Conservation (phyloP, 73 alveolate species). For the Paramecium octaurelia region DNA sequence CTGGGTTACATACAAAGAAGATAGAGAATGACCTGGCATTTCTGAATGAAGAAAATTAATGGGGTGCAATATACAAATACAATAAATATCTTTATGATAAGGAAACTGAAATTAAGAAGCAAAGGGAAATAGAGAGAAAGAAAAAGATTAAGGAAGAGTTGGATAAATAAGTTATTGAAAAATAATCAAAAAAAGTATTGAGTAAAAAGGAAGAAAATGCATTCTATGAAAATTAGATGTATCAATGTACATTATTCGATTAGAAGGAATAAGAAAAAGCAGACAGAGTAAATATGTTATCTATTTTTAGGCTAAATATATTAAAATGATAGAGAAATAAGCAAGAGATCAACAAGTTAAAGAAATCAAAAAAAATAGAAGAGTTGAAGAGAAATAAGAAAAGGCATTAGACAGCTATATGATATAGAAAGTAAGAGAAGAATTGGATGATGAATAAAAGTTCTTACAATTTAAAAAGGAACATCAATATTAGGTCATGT, state of each 20-base stretch:
- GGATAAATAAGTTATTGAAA: conserved; percentile 49
- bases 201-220: conserved; percentile 41
- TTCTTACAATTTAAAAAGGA: conserved; percentile 49
- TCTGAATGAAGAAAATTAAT: conserved; percentile 63
- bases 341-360: conserved; percentile 54
- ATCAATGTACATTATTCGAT: conserved; percentile 43
- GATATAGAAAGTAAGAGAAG: conserved; percentile 59
- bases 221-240: conserved; percentile 27
- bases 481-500: conserved; percentile 57
- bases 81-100: conserved; percentile 59
- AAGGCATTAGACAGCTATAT: conserved; percentile 51
- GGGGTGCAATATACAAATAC: conserved; percentile 64
- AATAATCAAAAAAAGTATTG: not conserved
- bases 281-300: not conserved
- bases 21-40: conserved; percentile 60
- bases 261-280: conserved; percentile 50
- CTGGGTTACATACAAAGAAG: conserved; percentile 48
- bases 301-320: not conserved
- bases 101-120: conserved; percentile 44
- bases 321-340: conserved; percentile 39
- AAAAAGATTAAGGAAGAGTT: conserved; percentile 38
- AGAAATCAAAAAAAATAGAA: conserved; percentile 56
- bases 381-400: conserved; percentile 54
- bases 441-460: conserved; percentile 55
- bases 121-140: conserved; percentile 31